Evolutionary conservation across 306 rosid species (phyloP), one percentile per base, ranked within the genome.

Genomic region (Fagus crenata): DNA sequence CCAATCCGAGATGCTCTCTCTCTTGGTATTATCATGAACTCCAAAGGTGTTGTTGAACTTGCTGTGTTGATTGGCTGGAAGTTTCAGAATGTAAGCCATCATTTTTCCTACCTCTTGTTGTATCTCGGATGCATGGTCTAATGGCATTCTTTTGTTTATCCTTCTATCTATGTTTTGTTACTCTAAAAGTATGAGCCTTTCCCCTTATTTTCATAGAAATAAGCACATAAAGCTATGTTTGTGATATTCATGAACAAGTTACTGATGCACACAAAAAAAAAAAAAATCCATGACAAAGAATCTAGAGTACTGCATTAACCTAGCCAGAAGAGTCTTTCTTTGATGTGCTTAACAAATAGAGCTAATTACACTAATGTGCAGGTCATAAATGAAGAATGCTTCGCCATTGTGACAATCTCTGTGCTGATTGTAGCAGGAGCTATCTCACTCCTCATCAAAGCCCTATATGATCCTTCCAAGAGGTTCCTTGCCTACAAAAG

Each of bases 1-100:
- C 90, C 89, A 0, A 43, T 89, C n/a, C 76, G 89, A 41, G 91
- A 93, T 71, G 90, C 93, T 13, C 67, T 91, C 28, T 69, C 89
- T 67, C 92, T 91, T 53, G 85, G 89, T 58, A 75, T 88, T 61
- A 72, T 91, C 56, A 76, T 89, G 95, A 93, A 85, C 78, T 75
- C 81, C 81, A 89, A 89, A 87, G 96, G 98, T 72, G 78, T 84
- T 3, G 76, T 87, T 68, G 96, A 93, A 71, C 71, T 92, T 73
- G 76, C 84, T 41, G 0, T 79, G 77, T 78, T 86, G 85, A 11
- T 58, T 28, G 17, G 22, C 72, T 71, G 76, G 89, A 85, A 77
- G 59, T 2, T 55, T 0, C 49, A 22, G 1, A 49, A 82, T 73
- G 96, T 89, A 84, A 86, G 85, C 75, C 73, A 39, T 65, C 5